phyloP scores from a whole-genome alignment of 192 early-diverging fungal species.

The Geranomyces variabilis region DNA sequence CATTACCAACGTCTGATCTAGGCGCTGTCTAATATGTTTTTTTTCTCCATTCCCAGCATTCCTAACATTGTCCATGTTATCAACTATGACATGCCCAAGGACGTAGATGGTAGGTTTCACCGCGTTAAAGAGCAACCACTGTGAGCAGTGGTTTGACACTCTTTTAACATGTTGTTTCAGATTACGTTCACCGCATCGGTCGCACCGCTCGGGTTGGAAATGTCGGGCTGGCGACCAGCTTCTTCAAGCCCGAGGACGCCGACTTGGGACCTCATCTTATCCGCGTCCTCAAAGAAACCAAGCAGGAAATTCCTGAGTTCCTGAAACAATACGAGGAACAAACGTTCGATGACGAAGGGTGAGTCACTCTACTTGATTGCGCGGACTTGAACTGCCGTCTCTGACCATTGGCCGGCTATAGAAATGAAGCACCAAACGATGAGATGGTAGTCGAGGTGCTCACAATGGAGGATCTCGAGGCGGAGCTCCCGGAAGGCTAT shows the following conservation, averaged over 20 bases:
- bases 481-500: conserved; percentile 27
- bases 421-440: not conserved
- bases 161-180: conserved; percentile 51
- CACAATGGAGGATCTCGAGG: conserved; percentile 32
- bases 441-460: conserved; percentile 13
- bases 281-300: conserved; percentile 85
- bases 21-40: not conserved
- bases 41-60: conserved; percentile 30
- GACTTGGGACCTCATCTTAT: conserved; percentile 69
- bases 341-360: not conserved
- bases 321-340: conserved; percentile 17
- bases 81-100: conserved; percentile 70
- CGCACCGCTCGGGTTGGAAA: conserved; percentile 94
- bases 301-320: conserved; percentile 77
- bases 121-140: too few relatives aligned
- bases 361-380: not conserved
- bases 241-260: conserved; percentile 83
- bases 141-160: too few relatives aligned
- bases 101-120: conserved; percentile 32
- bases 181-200: conserved; percentile 78
- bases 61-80: conserved; percentile 94
- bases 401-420: not conserved
- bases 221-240: conserved; percentile 86
- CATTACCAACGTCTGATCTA: not conserved
- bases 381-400: not conserved